Conservation (phyloP, 2,329 filamentous ascomycete genomes). For the Colletotrichum neosansevieriae region DNA sequence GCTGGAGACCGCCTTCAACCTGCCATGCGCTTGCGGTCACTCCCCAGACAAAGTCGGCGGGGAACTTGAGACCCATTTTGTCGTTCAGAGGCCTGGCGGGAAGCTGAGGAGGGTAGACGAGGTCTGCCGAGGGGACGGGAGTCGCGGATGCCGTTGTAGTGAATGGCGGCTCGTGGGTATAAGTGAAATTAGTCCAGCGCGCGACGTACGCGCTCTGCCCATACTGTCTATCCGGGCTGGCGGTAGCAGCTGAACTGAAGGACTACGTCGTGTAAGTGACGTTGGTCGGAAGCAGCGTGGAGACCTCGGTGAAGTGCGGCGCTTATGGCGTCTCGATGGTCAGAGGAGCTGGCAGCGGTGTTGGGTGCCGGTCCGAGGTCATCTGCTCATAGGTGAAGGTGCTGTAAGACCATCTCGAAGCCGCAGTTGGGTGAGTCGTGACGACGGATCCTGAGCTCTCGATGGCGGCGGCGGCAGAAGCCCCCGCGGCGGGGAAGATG, state of each 20-base stretch:
- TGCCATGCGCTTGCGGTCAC: constrained; percentile 61
- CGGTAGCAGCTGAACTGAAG: neutral
- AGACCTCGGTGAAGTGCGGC: constrained; percentile 16
- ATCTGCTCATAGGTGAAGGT: constrained; percentile 22
- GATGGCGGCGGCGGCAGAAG: neutral
- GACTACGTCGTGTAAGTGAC: constrained; percentile 23
- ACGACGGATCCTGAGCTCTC: neutral
- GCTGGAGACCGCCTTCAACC: constrained; percentile 59
- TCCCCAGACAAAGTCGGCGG: constrained; percentile 60
- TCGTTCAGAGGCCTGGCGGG: constrained; percentile 64
- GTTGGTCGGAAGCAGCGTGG: constrained; percentile 4
- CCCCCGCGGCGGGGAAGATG: neutral
- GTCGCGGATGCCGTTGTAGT: constrained; percentile 66
- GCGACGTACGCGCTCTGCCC: constrained; percentile 49
- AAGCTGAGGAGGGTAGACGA: constrained; percentile 48
- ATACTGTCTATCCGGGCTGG: constrained; percentile 44
- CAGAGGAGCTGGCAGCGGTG: constrained; percentile 18
- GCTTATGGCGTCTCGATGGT: constrained; percentile 9
- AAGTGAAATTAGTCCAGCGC: constrained; percentile 52
- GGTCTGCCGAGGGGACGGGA: constrained; percentile 64
- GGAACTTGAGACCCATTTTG: constrained; percentile 64
- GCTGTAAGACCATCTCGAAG: constrained; percentile 14
- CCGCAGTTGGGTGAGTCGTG: neutral
- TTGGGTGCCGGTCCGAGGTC: neutral
- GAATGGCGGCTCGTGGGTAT: constrained; percentile 56